Base-by-base conservation (phyloP, 2,329 filamentous ascomycete species). In the Coniosporium tulheliwenetii region DNA sequence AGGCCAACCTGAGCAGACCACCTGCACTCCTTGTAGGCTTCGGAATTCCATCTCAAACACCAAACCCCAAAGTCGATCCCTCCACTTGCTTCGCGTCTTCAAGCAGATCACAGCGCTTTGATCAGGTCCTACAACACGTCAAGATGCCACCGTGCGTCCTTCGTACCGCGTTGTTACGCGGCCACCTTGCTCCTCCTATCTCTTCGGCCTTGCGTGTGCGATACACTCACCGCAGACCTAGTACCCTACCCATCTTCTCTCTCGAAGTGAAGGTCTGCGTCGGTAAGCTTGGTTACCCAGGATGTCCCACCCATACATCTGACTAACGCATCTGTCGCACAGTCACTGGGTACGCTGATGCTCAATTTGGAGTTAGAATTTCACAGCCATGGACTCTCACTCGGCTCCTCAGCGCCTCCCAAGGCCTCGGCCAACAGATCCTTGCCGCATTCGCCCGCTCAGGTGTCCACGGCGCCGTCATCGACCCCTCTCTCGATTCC, bases 371-470 rank as follows among this genome's bases (percentile, higher is more conserved):
- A 26, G 4, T 7, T 26, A 7, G 19, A 26, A 26, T 26, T 3
- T 26, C 19, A 7, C 7, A 26, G 19, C 19, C 7, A 7, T 26
- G 19, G 7, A 7, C 19, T 26, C 19, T 4, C 19, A 26, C 19
- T 3, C 7, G 19, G 3, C 19, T 26, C 4, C 34, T 16, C 37
- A 53, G 50, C n/a, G 51, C 50, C 2, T 51, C 52, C 4, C 50
- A 52, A 43, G 53, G 54, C 9, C 44, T 57, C 10, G 53, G 53
- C 8, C 52, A 54, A 39, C 49, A 57, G 38, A 54, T 57, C 16
- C 47, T 57, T 13, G 50, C 51, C 13, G 54, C 52, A 9, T 57
- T 55, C 41, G 50, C 52, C 15, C 49, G 52, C 30, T 55, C 50
- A 41, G 50, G 53, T 37, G 41, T 51, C 44, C 47, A 56, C 47